phyloP scores from a whole-genome alignment of 176 grass and related monocot genomes.

The Typha latifolia region DNA sequence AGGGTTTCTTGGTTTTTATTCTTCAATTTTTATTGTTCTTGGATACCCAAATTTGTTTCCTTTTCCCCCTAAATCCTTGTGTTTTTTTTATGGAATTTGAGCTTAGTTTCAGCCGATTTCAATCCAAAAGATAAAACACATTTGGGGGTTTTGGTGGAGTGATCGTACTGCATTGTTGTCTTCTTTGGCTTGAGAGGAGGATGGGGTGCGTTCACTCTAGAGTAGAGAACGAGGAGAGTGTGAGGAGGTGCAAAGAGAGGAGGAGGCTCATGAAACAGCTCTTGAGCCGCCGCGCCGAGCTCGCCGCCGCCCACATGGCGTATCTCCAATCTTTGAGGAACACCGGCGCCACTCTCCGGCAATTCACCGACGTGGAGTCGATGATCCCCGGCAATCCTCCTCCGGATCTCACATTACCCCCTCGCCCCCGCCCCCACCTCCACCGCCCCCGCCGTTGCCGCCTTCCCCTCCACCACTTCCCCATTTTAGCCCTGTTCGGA shows the following conservation, averaged over 20 bases:
- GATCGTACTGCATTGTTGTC: constrained; percentile 4
- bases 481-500: constrained; percentile 52
- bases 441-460: constrained; percentile 5
- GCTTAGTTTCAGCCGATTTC: too few relatives aligned
- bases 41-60: too few relatives aligned
- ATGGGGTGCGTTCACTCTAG: constrained; percentile 85
- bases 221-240: constrained; percentile 69
- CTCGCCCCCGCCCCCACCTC: not conserved
- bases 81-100: too few relatives aligned
- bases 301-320: constrained; percentile 52
- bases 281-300: constrained; percentile 41
- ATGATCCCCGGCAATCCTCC: constrained; percentile 25
- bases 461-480: constrained; percentile 45
- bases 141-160: constrained; percentile 8
- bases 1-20: too few relatives aligned
- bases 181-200: not conserved
- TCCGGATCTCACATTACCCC: not conserved
- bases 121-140: not conserved
- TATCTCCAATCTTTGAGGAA: constrained; percentile 81
- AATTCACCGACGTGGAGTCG: constrained; percentile 69
- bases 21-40: too few relatives aligned
- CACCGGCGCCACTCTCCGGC: constrained; percentile 75
- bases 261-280: constrained; percentile 86
- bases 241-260: constrained; percentile 80
- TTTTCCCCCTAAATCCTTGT: too few relatives aligned